Evolutionary conservation across 192 early-diverging fungal genomes (phyloP).

Genomic region (Spizellomyces sp.): DNA sequence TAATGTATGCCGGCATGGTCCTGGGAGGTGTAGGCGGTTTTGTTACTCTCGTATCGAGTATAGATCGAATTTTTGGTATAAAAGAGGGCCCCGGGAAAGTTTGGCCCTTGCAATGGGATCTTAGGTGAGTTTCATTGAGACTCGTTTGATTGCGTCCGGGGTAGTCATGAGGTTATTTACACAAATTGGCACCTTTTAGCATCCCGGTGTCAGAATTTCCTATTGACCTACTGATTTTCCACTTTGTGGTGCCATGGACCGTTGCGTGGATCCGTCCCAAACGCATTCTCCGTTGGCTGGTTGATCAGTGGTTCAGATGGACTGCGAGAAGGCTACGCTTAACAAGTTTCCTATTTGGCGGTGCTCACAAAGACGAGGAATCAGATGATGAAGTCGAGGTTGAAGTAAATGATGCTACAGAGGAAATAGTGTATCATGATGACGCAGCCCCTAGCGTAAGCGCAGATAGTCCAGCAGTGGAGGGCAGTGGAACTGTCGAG

Average conservation of each 20-base stretch:
- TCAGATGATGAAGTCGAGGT: conserved; percentile 51
- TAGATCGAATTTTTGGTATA: conserved; percentile 27
- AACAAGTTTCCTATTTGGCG: conserved; percentile 83
- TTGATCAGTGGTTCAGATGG: conserved; percentile 74
- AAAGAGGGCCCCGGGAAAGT: conserved; percentile 32
- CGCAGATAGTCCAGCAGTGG: neutral
- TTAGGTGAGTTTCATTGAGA: conserved; percentile 55
- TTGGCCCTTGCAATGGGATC: conserved; percentile 67
- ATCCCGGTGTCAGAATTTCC: conserved; percentile 78
- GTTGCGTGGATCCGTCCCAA: conserved; percentile 64
- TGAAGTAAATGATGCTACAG: conserved; percentile 13
- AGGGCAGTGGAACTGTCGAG: neutral
- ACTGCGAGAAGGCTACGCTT: conserved; percentile 69
- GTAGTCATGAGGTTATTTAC: conserved; percentile 15
- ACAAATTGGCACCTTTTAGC: conserved; percentile 24
- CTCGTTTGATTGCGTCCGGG: conserved; percentile 28
- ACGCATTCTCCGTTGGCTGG: conserved; percentile 52
- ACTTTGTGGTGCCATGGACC: conserved; percentile 72
- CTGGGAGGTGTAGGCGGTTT: conserved; percentile 70
- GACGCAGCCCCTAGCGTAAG: neutral
- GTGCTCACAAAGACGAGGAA: conserved; percentile 72
- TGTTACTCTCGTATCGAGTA: conserved; percentile 31
- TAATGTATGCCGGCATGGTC: conserved; percentile 86
- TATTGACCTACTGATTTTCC: conserved; percentile 70
- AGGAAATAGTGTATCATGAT: conserved; percentile 12